Evolutionary conservation across 495 filamentous ascomycete genomes (phyloP).

Genomic region (Penicillium dipodomyicola): DNA sequence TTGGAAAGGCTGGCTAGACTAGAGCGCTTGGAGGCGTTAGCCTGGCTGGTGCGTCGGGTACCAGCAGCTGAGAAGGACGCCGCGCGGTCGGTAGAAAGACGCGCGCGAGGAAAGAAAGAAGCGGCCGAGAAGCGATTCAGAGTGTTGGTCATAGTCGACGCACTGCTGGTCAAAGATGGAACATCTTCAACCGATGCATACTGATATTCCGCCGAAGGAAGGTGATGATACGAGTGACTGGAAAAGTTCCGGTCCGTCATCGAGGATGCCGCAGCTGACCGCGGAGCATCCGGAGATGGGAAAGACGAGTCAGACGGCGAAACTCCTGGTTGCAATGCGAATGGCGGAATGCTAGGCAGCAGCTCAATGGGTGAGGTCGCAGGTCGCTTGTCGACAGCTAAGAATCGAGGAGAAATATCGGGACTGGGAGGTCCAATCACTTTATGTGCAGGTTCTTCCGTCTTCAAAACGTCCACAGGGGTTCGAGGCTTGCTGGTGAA

Average conservation of each 20-base stretch:
- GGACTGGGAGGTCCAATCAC: slow-evolving; percentile 35
- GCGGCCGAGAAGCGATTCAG: slow-evolving; percentile 45
- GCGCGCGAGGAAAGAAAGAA: slow-evolving; percentile 44
- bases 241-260: slow-evolving; percentile 45
- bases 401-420: slow-evolving; percentile 43
- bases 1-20: slow-evolving; percentile 84
- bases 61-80: slow-evolving; percentile 66
- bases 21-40: slow-evolving; percentile 60
- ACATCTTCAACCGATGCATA: slow-evolving; percentile 82
- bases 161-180: slow-evolving; percentile 80
- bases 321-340: slow-evolving; percentile 42
- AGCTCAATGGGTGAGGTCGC: slow-evolving; percentile 55
- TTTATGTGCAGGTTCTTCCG: slow-evolving; percentile 32
- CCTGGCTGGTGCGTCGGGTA: slow-evolving; percentile 53
- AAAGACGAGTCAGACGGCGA: slow-evolving; percentile 44
- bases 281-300: slow-evolving; percentile 54
- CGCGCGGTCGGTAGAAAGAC: slow-evolving; percentile 58
- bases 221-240: slow-evolving; percentile 55
- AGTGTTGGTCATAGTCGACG: slow-evolving; percentile 76
- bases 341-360: slow-evolving; percentile 44
- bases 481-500: slow-evolving; percentile 24
- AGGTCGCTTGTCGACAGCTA: slow-evolving; percentile 48
- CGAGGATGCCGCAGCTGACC: slow-evolving; percentile 54
- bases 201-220: slow-evolving; percentile 54
- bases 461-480: slow-evolving; percentile 31